Base-by-base conservation (phyloP, 1,284 basidiomycete genomes). In the Fomitopsis betulina region DNA sequence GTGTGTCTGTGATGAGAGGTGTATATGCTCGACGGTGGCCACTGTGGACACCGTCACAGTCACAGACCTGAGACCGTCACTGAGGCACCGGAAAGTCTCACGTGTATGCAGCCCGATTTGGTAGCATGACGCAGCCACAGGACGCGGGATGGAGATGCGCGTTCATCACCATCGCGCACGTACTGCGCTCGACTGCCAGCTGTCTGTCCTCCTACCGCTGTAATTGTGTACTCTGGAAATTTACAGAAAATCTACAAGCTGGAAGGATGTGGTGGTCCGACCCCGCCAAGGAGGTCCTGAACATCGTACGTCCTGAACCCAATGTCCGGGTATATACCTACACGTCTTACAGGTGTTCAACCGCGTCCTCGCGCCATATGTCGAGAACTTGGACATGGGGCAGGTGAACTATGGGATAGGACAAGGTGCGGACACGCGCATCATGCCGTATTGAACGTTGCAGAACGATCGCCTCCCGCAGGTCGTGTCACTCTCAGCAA, bases 331-430 rank as follows among this genome's bases (percentile, higher is more conserved):
- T 12, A n/a, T 17, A 52, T 52, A 27, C 57, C 58, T 58, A 17
- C 56, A 35, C 39, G 39, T 35, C 23, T 53, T 37, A 2, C 58
- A 93, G 91, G 72, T 96, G 66, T 91, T 96, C 77, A 97, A 97
- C 73, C 86, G 92, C 65, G 91, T 97, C 63, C 86, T 98, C 53
- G 93, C 94, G 45, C 92, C 94, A 1, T 98, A 99, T 81, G 92
- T 99, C 63, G 95, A 97, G 77, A 97, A 98, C 68, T 78, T 99
- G 72, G 95, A 98, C 73, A 86, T 95, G 67, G 90, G 92, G 68
- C 94, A 97, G 75, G 89, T 99, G 53, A 96, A 95, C 68, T 90
- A 97, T 77, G 96, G 95, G 32, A 93, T 99, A 64, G 93, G 88
- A 68, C 91, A 93, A 80, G 96, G 96, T 85, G 67, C 27, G 63